These are phyloP conservation scores for Hylodesmum podocarpum DNA, from an alignment of 306 rosid species.

Conservation along the genomic window DNA sequence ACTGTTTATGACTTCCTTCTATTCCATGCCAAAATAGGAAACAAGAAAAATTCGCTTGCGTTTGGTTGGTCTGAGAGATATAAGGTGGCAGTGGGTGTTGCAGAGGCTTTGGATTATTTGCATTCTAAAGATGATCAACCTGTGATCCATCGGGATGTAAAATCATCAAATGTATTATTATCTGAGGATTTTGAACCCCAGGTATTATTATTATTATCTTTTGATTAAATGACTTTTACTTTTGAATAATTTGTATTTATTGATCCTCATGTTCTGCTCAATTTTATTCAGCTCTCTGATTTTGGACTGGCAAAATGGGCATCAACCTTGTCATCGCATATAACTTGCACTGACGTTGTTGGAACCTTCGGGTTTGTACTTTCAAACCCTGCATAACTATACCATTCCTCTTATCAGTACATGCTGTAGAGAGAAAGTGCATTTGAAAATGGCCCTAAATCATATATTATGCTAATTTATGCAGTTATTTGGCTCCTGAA, in stretches of 20 bases:
- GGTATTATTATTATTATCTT: constrained; percentile 59
- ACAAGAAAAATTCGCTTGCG: constrained; percentile 52
- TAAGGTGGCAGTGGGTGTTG: constrained; percentile 86
- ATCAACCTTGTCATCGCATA: constrained; percentile 63
- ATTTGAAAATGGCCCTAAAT: constrained; percentile 23
- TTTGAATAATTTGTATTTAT: background rate
- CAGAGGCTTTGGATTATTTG: constrained; percentile 89
- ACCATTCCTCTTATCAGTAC: background rate
- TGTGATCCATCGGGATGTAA: constrained; percentile 89
- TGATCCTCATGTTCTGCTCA: constrained; percentile 21
- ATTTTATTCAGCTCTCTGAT: constrained; percentile 79
- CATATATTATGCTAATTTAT: constrained; percentile 24
- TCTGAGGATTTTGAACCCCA: constrained; percentile 92
- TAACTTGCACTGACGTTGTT: constrained; percentile 92
- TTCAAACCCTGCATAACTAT: constrained; percentile 16
- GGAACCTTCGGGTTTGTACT: constrained; percentile 94
- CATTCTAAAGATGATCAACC: constrained; percentile 61
- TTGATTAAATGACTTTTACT: background rate
- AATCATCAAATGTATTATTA: constrained; percentile 81
- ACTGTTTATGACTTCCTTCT: constrained; percentile 19
- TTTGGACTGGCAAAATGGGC: constrained; percentile 97
- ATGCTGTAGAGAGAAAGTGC: constrained; percentile 2
- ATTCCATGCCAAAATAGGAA: constrained; percentile 47
- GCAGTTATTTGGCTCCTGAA: constrained; percentile 97
- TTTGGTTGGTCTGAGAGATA: constrained; percentile 92